A percentile compares a stretch with the other conserved stretches of the same genome.
phyloP scores from a whole-genome alignment of 768 basidiomycete species.

The Termitomyces sp. region DNA sequence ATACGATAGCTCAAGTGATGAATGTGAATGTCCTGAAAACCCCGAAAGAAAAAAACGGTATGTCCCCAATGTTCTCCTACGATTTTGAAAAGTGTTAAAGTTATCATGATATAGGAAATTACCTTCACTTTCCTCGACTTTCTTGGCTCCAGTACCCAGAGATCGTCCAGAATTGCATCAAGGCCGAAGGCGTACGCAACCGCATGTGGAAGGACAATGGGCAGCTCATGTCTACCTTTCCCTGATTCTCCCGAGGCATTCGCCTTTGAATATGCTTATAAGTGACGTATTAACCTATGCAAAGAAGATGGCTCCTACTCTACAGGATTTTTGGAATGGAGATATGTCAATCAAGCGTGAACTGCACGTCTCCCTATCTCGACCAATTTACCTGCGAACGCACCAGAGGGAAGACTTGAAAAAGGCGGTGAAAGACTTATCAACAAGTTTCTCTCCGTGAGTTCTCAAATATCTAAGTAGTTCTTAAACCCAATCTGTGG shows the following conservation, averaged over 20 bases:
- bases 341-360: constrained; percentile 26
- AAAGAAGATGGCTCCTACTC: constrained; percentile 35
- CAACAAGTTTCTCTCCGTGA: constrained; percentile 42
- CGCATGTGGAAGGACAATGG: constrained; percentile 86
- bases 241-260: constrained; percentile 37
- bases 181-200: constrained; percentile 68
- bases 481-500: background rate
- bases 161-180: constrained; percentile 82
- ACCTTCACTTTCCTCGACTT: constrained; percentile 47
- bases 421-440: constrained; percentile 47
- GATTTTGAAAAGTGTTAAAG: background rate
- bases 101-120: constrained; percentile 43
- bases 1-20: constrained; percentile 48
- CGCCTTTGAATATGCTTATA: constrained; percentile 41
- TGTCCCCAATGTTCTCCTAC: background rate
- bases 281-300: constrained; percentile 38
- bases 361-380: constrained; percentile 82
- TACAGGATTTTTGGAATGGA: constrained; percentile 37
- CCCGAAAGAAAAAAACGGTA: constrained; percentile 37
- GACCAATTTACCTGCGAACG: constrained; percentile 72
- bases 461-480: constrained; percentile 13
- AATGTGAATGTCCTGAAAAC: constrained; percentile 25
- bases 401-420: constrained; percentile 77
- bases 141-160: constrained; percentile 42
- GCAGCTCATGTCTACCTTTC: constrained; percentile 75